Evolutionary conservation across 2,329 filamentous ascomycete genomes (phyloP), one percentile per base, ranked within the genome.

Genomic region (Apiospora sp.): DNA sequence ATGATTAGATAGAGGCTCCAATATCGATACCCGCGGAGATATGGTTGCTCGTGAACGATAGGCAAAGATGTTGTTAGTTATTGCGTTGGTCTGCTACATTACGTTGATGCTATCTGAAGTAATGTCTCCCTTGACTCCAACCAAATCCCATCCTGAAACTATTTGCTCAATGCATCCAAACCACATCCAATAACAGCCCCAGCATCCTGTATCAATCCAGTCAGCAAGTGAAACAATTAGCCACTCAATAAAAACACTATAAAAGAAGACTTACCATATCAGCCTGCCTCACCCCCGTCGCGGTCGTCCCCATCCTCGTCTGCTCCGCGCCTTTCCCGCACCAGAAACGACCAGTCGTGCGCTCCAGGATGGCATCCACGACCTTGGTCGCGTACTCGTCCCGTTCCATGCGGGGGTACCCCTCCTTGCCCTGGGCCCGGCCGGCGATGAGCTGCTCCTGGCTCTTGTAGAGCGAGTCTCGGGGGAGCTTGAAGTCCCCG

Each of bases 361-460:
- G 74, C 22, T 73, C 68, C 3, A 51, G 3, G 24, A 78, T 76
- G 16, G 75, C 72, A 22, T 78, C 74, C 1, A 74, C 73, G 34
- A 78, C 79, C 0, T 67, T 72, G 5, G 72, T 67, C 19, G 74
- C 76, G 68, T 80, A 79, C 22, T 78, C 76, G 41, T 69, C 51
- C 14, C 75, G 73, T 7, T 79, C 77, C 75, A 77, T 79, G 44
- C 75, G 73, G 7, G 72, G 74, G 64, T 78, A 6, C 1, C 71
- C 69, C 16, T 77, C 77, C 0, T 75, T 73, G 7, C 78, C 78
- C 34, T 79, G 77, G 1, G 78, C 78, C 24, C 77, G 72, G 34
- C 67, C 72, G 3, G 72, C 72, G 67, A 80, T 72, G 7, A 64
- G 68, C 30, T 71, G 19, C 61, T 79, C 75, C 22, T 78, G 76